Evolutionary conservation across 139 green algal species (phyloP).

Genomic region (Zygnema circumcarinatum): DNA sequence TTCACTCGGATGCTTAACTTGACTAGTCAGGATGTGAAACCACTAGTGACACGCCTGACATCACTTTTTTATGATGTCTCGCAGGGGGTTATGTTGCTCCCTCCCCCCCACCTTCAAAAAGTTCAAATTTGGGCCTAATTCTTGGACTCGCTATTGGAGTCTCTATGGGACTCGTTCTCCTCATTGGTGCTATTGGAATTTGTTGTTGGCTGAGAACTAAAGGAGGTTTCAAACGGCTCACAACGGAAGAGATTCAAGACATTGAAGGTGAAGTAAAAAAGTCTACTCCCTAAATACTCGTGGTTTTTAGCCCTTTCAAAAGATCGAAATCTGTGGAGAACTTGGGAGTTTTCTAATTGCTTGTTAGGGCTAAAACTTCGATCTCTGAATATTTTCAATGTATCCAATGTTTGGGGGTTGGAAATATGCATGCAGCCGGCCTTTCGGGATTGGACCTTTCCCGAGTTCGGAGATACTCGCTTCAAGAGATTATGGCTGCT

Average conservation of each 20-base stretch:
- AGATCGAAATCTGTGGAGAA: neutral
- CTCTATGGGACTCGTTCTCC: neutral
- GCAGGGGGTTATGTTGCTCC: neutral
- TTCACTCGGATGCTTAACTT: too few species aligned
- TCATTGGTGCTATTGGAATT: neutral
- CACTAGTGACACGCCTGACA: neutral
- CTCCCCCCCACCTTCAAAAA: neutral
- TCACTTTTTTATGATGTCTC: neutral
- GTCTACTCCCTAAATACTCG: too few species aligned
- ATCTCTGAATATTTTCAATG: neutral
- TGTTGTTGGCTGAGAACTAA: neutral
- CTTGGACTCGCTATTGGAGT: neutral
- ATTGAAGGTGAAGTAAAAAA: neutral
- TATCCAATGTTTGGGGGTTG: neutral
- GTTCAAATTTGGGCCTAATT: neutral
- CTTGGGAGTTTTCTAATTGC: neutral
- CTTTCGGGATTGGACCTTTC: neutral
- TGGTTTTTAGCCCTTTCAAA: neutral
- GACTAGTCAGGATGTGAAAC: too few species aligned
- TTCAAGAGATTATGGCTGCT: constrained; percentile 24
- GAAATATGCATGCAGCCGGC: neutral
- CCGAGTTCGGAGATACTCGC: neutral
- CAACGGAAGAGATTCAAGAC: neutral
- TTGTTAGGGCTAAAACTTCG: neutral
- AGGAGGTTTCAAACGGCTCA: neutral